Base-by-base conservation (phyloP, 2,329 filamentous ascomycete species). In the Phaeophleospora eucalypticola region DNA sequence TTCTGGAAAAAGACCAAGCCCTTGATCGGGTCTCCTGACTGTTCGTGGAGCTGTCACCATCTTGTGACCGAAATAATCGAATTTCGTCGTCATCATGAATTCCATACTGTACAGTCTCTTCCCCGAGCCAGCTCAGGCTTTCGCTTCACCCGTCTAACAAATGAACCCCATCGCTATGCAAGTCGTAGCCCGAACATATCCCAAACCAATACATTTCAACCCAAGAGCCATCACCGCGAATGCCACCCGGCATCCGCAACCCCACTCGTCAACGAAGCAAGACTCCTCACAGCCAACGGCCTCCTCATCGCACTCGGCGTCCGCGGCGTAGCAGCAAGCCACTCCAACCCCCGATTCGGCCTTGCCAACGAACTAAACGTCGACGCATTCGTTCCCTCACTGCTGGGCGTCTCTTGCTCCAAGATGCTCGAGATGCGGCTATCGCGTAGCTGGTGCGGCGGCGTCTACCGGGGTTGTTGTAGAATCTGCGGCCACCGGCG, bases 391-490 rank as follows among this genome's bases (percentile, higher is more conserved):
- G 19, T 36, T 19, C 15, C 18, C 14, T 35, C 32, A 24, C 21
- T 24, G 33, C 8, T 37, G 17, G 27, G 7, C 16, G 40, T 19
- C 29, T 34, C 16, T 2, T 15, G 29, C 14, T 10, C 12, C 27
- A 7, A 18, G 20, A 18, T 15, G 24, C 24, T 29, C 24, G 7
- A 29, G 10, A 29, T 32, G 39, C 15, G 39, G 17, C 21, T 41
- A 17, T 29, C 27, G n/a, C 40, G 40, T 18, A 32, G 27, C 14
- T 19, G 33, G 33, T 18, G 33, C 33, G 41, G 33, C 18, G 41
- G 34, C 21, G 34, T 39, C 43, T 37, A 34, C 43, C 36, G n/a
- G n/a, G n/a, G n/a, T n/a, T n/a, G 27, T 15, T 45, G 18, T 35
- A 4, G 6, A 14, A 18, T 35, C n/a, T 34, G 40, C 43, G 27